phyloP scores from a whole-genome alignment of 2,329 filamentous ascomycete species.

The Reticulascus tulasneorum region DNA sequence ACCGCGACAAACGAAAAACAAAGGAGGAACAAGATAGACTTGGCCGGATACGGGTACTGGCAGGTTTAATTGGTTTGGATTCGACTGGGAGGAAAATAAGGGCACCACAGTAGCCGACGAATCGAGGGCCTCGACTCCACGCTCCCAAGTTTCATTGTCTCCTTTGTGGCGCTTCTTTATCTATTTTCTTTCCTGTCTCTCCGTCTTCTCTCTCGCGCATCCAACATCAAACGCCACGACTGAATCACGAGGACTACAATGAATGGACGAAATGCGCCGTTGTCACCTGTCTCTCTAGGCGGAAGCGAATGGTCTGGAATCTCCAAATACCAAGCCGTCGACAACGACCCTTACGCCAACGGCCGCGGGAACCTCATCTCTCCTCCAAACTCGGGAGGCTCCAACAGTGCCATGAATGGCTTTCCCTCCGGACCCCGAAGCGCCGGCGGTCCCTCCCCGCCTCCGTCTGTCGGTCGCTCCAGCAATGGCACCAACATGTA shows the following conservation, averaged over 20 bases:
- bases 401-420: slow-evolving; percentile 55
- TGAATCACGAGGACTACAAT: slow-evolving; percentile 41
- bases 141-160: too few relatives aligned
- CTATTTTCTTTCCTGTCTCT: too few relatives aligned
- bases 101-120: neutral
- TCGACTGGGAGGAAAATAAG: too few relatives aligned
- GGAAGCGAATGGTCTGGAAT: slow-evolving; percentile 78
- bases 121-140: neutral
- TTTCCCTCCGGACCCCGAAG: slow-evolving; percentile 54
- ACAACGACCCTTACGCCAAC: slow-evolving; percentile 49
- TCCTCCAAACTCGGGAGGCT: slow-evolving; percentile 65
- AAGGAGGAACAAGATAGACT: neutral
- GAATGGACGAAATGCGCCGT: slow-evolving; percentile 70
- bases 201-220: slow-evolving; percentile 17
- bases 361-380: slow-evolving; percentile 60
- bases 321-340: slow-evolving; percentile 59
- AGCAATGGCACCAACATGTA: slow-evolving; percentile 74
- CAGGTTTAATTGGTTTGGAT: too few relatives aligned
- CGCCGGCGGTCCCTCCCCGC: slow-evolving; percentile 70
- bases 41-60: neutral
- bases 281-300: slow-evolving; percentile 79
- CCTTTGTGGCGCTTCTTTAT: too few relatives aligned
- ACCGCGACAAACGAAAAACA: neutral
- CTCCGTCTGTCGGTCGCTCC: slow-evolving; percentile 80
- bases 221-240: too few relatives aligned